These are phyloP conservation scores for Lactarius pseudohatsudake DNA, from an alignment of 768 basidiomycete genomes.

Conservation along the genomic window DNA sequence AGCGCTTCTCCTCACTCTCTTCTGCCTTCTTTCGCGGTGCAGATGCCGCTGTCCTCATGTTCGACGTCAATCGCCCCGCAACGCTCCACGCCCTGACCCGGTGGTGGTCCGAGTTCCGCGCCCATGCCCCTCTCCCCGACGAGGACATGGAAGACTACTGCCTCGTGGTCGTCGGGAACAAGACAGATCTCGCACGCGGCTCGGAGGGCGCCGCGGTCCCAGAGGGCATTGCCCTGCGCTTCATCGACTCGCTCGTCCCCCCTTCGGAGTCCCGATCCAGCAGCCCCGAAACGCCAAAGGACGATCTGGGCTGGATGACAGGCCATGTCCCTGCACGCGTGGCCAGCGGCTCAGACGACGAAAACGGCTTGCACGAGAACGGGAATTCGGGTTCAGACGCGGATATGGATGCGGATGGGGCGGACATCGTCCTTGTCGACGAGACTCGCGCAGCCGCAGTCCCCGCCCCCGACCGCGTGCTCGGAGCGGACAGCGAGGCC, in stretches of 20 bases:
- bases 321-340: background rate
- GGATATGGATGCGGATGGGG: background rate
- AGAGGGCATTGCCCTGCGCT: conserved; percentile 48
- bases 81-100: conserved; percentile 57
- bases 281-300: conserved; percentile 17
- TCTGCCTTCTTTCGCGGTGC: conserved; percentile 84
- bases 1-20: conserved; percentile 81
- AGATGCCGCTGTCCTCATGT: conserved; percentile 79
- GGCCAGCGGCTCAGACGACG: conserved; percentile 6
- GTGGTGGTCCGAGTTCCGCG: conserved; percentile 81
- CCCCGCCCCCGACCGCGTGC: background rate
- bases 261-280: conserved; percentile 26
- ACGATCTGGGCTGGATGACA: conserved; percentile 6
- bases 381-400: background rate
- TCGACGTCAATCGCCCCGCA: conserved; percentile 68
- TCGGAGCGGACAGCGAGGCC: conserved; percentile 26
- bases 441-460: background rate
- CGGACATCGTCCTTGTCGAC: conserved; percentile 10
- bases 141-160: conserved; percentile 65
- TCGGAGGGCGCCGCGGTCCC: conserved; percentile 33
- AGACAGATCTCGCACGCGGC: conserved; percentile 54
- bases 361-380: background rate
- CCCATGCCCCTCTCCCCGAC: conserved; percentile 63
- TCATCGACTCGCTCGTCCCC: conserved; percentile 55
- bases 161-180: conserved; percentile 72